These are phyloP conservation scores for Pyrenophora teres DNA, from an alignment of 2,329 filamentous ascomycete species.

Conservation along the genomic window DNA sequence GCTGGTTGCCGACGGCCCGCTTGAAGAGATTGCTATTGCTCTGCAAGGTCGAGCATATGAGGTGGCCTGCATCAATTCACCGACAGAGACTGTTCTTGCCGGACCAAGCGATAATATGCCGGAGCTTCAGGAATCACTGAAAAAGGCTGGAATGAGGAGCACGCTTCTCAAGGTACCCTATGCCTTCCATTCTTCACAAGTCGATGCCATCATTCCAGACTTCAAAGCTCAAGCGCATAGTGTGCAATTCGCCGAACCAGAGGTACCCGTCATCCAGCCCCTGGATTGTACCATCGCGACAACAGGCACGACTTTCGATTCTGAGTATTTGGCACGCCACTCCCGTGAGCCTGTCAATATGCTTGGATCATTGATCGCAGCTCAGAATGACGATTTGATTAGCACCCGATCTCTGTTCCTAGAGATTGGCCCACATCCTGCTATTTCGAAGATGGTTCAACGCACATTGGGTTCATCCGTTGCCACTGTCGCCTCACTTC, in stretches of 20 bases:
- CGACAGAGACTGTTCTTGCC: too few relatives aligned
- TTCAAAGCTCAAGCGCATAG: too few relatives aligned
- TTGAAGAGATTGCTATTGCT: too few relatives aligned
- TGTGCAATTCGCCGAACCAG: conserved; percentile 14
- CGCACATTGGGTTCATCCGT: conserved; percentile 26
- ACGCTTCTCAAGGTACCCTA: too few relatives aligned
- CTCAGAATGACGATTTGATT: conserved; percentile 1
- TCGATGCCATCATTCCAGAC: too few relatives aligned
- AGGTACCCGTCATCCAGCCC: conserved; percentile 51
- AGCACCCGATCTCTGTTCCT: conserved; percentile 23
- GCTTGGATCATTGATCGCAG: conserved; percentile 50
- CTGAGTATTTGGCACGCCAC: conserved; percentile 26
- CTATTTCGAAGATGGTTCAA: conserved; percentile 14
- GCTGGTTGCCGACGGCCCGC: too few relatives aligned
- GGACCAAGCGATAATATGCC: too few relatives aligned
- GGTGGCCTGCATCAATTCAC: too few relatives aligned
- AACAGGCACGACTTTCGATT: conserved; percentile 19
- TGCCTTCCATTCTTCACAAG: too few relatives aligned
- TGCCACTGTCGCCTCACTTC: conserved; percentile 5
- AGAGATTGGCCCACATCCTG: conserved; percentile 24
- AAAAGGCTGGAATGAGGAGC: too few relatives aligned
- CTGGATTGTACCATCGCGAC: conserved; percentile 49
- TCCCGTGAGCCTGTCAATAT: conserved; percentile 52
- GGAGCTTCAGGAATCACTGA: too few relatives aligned
- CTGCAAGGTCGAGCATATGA: too few relatives aligned